Base-by-base conservation (phyloP, 495 filamentous ascomycete species). In the Pyrenula massariospora region DNA sequence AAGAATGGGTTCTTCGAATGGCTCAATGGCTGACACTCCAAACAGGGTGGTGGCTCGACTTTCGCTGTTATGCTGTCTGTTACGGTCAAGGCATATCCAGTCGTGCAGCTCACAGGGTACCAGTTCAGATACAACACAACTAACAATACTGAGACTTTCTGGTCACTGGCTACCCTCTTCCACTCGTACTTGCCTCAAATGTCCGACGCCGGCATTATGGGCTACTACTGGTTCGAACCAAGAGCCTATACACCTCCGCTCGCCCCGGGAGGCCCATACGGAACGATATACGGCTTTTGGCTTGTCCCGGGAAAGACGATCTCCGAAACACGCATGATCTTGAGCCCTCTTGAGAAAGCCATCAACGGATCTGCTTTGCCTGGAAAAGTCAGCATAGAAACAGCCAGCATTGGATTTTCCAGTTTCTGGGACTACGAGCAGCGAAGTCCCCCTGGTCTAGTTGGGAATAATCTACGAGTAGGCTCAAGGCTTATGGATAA, bases 401-500 rank as follows among this genome's bases (percentile, higher is more conserved):
- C n/a, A n/a, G n/a, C n/a, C n/a, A n/a, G n/a, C n/a, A n/a, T n/a
- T n/a, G n/a, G n/a, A n/a, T n/a, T n/a, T n/a, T n/a, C n/a, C n/a
- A n/a, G n/a, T n/a, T n/a, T n/a, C n/a, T n/a, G n/a, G n/a, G n/a
- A n/a, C n/a, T n/a, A n/a, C n/a, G n/a, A n/a, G n/a, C n/a, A n/a
- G n/a, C n/a, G n/a, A n/a, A n/a, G n/a, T n/a, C n/a, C n/a, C n/a
- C n/a, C n/a, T n/a, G n/a, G n/a, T n/a, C n/a, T n/a, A n/a, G n/a
- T n/a, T n/a, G n/a, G n/a, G n/a, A n/a, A n/a, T n/a, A n/a, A n/a
- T n/a, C n/a, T n/a, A n/a, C n/a, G n/a, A n/a, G n/a, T n/a, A n/a
- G n/a, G 68, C 12, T 73, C 70, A 12, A 70, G 70, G 8, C 67
- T 76, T 53, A 63, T 76, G 20, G 65, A 68, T 52, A 65, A 68